Conservation (phyloP, 2,329 filamentous ascomycete species). For the Ceratocystis albifundus region DNA sequence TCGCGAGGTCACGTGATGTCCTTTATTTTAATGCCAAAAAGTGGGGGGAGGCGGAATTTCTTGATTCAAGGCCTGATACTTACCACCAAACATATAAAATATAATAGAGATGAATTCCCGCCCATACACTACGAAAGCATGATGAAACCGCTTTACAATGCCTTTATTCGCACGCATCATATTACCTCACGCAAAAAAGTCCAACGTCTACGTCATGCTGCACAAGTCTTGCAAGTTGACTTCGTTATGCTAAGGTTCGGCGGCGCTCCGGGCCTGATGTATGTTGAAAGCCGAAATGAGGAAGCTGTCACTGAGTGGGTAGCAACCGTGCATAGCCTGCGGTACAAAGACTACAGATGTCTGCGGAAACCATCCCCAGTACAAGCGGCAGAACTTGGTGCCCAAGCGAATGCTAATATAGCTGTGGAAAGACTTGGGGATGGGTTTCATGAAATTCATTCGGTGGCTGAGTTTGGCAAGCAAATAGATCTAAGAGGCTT, state of each 20-base stretch:
- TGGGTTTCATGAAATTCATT: constrained; percentile 46
- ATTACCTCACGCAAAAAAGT: constrained; percentile 70
- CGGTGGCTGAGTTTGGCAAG: constrained; percentile 52
- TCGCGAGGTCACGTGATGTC: not conserved
- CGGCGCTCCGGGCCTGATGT: constrained; percentile 65
- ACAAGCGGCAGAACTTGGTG: not conserved
- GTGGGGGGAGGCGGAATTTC: not conserved
- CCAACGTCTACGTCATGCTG: constrained; percentile 48
- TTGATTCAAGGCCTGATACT: not conserved
- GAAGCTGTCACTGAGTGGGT: constrained; percentile 52
- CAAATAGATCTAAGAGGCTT: constrained; percentile 51
- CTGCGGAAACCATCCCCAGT: constrained; percentile 39
- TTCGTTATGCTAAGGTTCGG: constrained; percentile 53
- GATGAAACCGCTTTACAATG: constrained; percentile 30
- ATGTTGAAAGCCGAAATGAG: constrained; percentile 51
- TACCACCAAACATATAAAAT: not conserved
- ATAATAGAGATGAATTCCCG: not conserved
- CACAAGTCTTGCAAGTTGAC: constrained; percentile 47
- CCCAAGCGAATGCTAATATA: too few relatives aligned
- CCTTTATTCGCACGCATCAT: constrained; percentile 66
- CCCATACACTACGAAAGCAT: not conserved
- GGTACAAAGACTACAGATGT: constrained; percentile 64
- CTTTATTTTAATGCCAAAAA: not conserved
- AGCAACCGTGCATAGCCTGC: constrained; percentile 47
- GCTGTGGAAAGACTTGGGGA: constrained; percentile 16